Base-by-base conservation (phyloP, 2,329 filamentous ascomycete species). In the Elsinoe australis region DNA sequence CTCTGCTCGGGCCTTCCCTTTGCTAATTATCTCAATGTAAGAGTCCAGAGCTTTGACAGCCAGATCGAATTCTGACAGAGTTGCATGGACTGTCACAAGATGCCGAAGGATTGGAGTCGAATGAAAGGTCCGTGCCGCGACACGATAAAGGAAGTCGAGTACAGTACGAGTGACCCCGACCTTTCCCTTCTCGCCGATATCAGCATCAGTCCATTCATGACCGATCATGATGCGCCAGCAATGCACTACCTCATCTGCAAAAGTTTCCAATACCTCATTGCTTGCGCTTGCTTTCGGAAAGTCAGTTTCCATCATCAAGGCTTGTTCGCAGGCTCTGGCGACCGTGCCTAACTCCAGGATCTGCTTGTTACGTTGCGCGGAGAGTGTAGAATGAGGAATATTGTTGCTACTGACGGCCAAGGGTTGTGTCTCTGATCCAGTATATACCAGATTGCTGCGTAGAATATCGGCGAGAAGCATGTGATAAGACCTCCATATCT, bases 121-220 rank as follows among this genome's bases (percentile, higher is more conserved):
- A 66, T 98, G 92, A 60, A 92, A 98, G 0, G 89, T 95, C 65
- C 92, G 95, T 7, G 85, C 87, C 5, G 90, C 87, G 17, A 89
- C 87, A 31, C 84, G 83, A 65, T 96, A 98, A 5, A 98, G 73
- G 21, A 88, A 85, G 24, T 82, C 89, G 32, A 98, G 75, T 24
- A 94, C 80, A 44, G 81, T 81, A 47, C 83, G 80, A 53, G 85
- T 85, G 14, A 90, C 70, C 17, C 75, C 79, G 59, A 83, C 80
- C 57, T 87, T 85, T 6, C 88, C 89, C 4, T 85, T 87, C 58
- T 83, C 79, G 3, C 87, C 88, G 21, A 95, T 73, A 55, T 95
- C 87, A 47, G 80, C 71, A 54, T 94, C 84, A 33, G 74, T 76
- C 89, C 89, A 95, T 12, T 78, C 78, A 21, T 82, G 77, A 5